Conservation (phyloP, 179 eudicot genomes). For the Patellifolia procumbens region DNA sequence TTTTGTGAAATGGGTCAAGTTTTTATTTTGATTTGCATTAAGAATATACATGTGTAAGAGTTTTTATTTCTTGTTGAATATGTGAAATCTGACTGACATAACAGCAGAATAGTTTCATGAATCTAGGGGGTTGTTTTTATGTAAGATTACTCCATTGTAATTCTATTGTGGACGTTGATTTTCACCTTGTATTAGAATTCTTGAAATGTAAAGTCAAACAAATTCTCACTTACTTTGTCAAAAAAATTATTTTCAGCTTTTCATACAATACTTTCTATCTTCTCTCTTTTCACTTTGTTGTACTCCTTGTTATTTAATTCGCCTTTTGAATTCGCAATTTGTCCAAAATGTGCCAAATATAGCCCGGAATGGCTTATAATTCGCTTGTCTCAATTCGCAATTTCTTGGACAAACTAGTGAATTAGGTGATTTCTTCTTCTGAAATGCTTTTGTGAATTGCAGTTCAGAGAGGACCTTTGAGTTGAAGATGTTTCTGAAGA, state of each 20-base stretch:
- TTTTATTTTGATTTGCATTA: too few relatives aligned
- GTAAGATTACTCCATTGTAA: constrained; percentile 30
- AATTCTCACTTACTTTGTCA: not conserved
- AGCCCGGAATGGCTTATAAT: too few relatives aligned
- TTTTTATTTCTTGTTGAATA: not conserved
- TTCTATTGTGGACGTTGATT: too few relatives aligned
- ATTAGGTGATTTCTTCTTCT: constrained; percentile 25
- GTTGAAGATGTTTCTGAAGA: constrained; percentile 54
- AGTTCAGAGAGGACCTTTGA: constrained; percentile 32
- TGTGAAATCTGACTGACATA: constrained; percentile 30
- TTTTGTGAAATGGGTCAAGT: constrained; percentile 19
- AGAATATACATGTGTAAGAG: too few relatives aligned
- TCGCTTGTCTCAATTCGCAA: too few relatives aligned
- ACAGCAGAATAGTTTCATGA: constrained; percentile 20
- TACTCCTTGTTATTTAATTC: not conserved
- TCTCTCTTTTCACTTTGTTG: constrained; percentile 1
- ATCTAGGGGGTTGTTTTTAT: constrained; percentile 5
- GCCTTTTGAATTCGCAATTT: too few relatives aligned
- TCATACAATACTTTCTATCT: not conserved
- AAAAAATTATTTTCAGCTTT: not conserved
- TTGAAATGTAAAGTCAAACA: constrained; percentile 36
- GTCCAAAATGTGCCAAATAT: too few relatives aligned
- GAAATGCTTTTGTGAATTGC: constrained; percentile 38
- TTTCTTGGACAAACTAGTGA: too few relatives aligned
- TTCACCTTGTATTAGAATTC: not conserved